phyloP scores from a whole-genome alignment of 2,329 filamentous ascomycete genomes.

The Trichophyton rubrum region DNA sequence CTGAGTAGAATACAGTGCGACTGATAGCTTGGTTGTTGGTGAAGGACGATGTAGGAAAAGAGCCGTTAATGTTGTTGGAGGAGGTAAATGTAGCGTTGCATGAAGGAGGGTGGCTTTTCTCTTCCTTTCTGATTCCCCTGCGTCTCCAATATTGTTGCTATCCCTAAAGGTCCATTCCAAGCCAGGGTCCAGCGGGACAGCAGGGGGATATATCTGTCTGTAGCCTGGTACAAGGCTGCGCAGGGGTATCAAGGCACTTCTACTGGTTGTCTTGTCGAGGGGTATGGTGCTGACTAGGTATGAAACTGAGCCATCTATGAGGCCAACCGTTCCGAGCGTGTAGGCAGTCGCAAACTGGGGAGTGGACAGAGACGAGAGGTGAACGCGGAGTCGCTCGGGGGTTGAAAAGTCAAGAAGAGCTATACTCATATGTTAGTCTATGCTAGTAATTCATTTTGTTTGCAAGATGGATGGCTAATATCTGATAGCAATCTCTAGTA shows the following conservation, averaged over 20 bases:
- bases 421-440: constrained; percentile 23
- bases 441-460: not conserved
- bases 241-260: constrained; percentile 64
- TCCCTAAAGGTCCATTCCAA: not conserved
- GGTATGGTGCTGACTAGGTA: constrained; percentile 89
- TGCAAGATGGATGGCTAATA: not conserved
- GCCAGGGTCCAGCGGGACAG: constrained; percentile 19
- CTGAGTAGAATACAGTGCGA: constrained; percentile 44
- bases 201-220: constrained; percentile 50
- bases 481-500: constrained; percentile 28
- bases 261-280: constrained; percentile 50
- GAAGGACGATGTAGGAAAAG: constrained; percentile 68
- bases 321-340: constrained; percentile 72
- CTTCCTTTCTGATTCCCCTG: constrained; percentile 5
- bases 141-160: not conserved
- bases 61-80: constrained; percentile 74
- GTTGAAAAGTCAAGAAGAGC: constrained; percentile 80
- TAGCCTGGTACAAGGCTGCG: constrained; percentile 72
- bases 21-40: constrained; percentile 63
- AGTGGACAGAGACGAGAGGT: constrained; percentile 80
- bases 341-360: constrained; percentile 93
- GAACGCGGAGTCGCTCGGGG: constrained; percentile 70
- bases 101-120: constrained; percentile 32
- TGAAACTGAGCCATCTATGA: constrained; percentile 92
- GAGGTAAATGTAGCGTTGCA: constrained; percentile 39